Evolutionary conservation across 441 rosid genomes (phyloP).

Genomic region (Melianthus villosus): DNA sequence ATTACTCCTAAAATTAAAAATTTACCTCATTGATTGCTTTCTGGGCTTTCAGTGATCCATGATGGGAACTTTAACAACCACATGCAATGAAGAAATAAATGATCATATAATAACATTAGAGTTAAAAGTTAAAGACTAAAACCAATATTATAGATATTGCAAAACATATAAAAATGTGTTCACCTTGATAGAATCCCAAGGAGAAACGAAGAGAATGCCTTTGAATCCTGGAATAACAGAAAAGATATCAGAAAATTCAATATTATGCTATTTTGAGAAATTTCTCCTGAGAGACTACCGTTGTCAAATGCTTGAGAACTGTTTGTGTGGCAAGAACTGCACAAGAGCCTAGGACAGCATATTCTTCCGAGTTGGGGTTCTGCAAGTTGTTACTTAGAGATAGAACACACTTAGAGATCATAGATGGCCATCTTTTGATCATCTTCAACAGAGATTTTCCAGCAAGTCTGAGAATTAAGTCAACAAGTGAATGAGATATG

Average conservation of each 20-base stretch:
- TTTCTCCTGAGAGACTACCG: constrained; percentile 31
- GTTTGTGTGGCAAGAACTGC: constrained; percentile 81
- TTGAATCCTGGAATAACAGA: constrained; percentile 58
- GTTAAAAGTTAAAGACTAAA: too few relatives aligned
- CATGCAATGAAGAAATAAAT: too few relatives aligned
- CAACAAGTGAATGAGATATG: constrained; percentile 13
- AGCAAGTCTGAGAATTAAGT: constrained; percentile 62
- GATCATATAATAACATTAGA: too few relatives aligned
- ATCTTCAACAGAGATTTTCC: constrained; percentile 85
- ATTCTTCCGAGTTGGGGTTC: constrained; percentile 51
- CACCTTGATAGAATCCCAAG: constrained; percentile 91
- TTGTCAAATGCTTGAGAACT: constrained; percentile 85
- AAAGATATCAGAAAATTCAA: constrained; percentile 16
- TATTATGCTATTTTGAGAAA: constrained; percentile 9
- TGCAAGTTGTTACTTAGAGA: constrained; percentile 55
- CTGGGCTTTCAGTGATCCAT: constrained; percentile 84
- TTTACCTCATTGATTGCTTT: constrained; percentile 88
- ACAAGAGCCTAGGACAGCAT: constrained; percentile 89
- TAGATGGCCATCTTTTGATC: constrained; percentile 90
- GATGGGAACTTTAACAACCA: constrained; percentile 75
- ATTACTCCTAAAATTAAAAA: constrained; percentile 10
- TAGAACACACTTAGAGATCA: constrained; percentile 77
- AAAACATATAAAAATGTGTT: constrained; percentile 7
- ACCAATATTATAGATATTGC: background rate
- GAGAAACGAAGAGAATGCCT: constrained; percentile 66